Evolutionary conservation across 257 asterid species (phyloP).

Genomic region (Handroanthus guayacan): DNA sequence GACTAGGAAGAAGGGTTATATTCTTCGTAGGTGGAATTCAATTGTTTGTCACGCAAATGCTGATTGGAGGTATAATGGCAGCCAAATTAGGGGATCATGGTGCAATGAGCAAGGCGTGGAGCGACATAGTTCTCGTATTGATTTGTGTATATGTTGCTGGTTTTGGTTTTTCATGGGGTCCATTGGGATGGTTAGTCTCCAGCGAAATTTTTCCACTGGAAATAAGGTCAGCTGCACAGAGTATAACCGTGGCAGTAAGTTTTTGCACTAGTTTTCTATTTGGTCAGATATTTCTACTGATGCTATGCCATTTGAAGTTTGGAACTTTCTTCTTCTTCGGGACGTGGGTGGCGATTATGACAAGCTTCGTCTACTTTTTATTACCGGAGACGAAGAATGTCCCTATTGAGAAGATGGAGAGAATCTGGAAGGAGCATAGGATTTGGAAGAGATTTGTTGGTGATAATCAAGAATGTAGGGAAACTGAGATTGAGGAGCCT

Average conservation of each 20-base stretch:
- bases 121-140: conserved; percentile 18
- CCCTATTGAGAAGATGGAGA: conserved; percentile 52
- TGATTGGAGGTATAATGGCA: conserved; percentile 38
- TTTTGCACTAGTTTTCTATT: conserved; percentile 34
- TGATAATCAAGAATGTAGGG: background rate
- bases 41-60: conserved; percentile 26
- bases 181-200: conserved; percentile 41
- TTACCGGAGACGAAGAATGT: conserved; percentile 53
- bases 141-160: conserved; percentile 37
- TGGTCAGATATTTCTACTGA: conserved; percentile 39
- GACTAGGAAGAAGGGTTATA: conserved; percentile 29
- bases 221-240: conserved; percentile 44
- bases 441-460: conserved; percentile 44
- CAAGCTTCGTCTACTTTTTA: conserved; percentile 41
- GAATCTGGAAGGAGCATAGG: conserved; percentile 48
- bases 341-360: conserved; percentile 47
- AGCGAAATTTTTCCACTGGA: conserved; percentile 49
- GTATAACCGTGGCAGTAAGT: conserved; percentile 37
- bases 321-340: conserved; percentile 47
- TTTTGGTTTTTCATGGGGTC: conserved; percentile 47
- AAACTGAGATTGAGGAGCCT: background rate
- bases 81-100: conserved; percentile 42
- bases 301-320: conserved; percentile 36
- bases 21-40: conserved; percentile 28
- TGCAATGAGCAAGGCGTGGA: conserved; percentile 25